These are phyloP conservation scores for Monilinia vaccinii-corymbosi DNA, from an alignment of 2,329 filamentous ascomycete genomes.

Conservation along the genomic window DNA sequence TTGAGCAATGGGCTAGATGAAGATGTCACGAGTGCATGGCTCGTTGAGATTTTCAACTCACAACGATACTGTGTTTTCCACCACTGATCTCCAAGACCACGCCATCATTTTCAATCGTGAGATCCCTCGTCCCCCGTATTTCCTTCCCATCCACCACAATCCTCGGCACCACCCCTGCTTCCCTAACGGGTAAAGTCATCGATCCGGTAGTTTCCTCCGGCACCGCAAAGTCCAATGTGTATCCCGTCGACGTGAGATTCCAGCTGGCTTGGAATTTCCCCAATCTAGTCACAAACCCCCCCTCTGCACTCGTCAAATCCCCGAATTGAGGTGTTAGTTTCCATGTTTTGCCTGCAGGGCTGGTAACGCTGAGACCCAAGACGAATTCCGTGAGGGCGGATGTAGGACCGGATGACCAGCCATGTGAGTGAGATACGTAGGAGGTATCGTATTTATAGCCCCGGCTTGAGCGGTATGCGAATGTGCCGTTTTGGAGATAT, in stretches of 20 bases:
- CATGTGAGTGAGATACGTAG: conserved; percentile 40
- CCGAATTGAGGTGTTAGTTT: conserved; percentile 34
- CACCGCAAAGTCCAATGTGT: conserved; percentile 12
- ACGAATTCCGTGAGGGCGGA: conserved; percentile 36
- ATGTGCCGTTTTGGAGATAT: conserved; percentile 45
- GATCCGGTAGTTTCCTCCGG: conserved; percentile 13
- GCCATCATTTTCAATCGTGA: background rate
- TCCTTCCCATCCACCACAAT: conserved; percentile 11
- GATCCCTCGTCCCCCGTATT: background rate
- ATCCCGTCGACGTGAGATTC: conserved; percentile 11
- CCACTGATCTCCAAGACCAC: background rate
- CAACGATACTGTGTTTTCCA: conserved; percentile 4
- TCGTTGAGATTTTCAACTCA: background rate
- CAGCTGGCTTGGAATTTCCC: conserved; percentile 33
- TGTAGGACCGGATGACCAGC: conserved; percentile 40
- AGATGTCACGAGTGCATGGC: background rate
- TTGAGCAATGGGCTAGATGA: background rate
- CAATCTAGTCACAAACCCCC: conserved; percentile 33
- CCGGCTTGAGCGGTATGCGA: conserved; percentile 43
- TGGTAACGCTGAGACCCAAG: conserved; percentile 34
- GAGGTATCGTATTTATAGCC: conserved; percentile 39
- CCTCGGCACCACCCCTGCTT: conserved; percentile 6
- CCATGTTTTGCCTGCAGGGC: conserved; percentile 31
- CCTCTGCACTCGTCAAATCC: conserved; percentile 32
- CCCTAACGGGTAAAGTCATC: conserved; percentile 9